Conservation (phyloP, 2,329 filamentous ascomycete species). For the Aspergillus sp. region DNA sequence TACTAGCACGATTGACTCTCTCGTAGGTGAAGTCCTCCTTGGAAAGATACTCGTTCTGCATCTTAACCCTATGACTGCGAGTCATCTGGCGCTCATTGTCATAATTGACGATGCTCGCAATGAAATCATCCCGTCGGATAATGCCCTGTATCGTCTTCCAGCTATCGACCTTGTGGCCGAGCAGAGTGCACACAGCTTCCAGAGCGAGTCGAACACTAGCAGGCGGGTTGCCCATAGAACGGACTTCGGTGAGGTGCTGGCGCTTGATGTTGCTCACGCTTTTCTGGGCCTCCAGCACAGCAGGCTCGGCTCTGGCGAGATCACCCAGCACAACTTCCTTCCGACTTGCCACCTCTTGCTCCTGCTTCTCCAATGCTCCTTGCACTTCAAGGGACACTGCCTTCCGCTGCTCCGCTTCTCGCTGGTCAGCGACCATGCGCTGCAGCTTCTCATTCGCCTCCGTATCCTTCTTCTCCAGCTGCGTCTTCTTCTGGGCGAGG, state of each 20-base stretch:
- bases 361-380: slow-evolving; percentile 75
- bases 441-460: slow-evolving; percentile 97
- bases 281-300: slow-evolving; percentile 83
- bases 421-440: slow-evolving; percentile 92
- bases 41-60: slow-evolving; percentile 84
- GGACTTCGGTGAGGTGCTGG: slow-evolving; percentile 92
- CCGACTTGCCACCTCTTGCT: slow-evolving; percentile 73
- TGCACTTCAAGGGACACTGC: slow-evolving; percentile 82
- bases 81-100: slow-evolving; percentile 97
- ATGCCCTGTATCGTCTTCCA: slow-evolving; percentile 90
- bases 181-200: slow-evolving; percentile 89
- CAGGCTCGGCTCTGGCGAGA: slow-evolving; percentile 82
- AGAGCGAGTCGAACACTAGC: slow-evolving; percentile 82
- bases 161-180: slow-evolving; percentile 79
- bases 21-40: slow-evolving; percentile 96
- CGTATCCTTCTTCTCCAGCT: slow-evolving; percentile 84
- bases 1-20: slow-evolving; percentile 89
- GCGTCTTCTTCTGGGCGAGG: slow-evolving; percentile 85
- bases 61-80: slow-evolving; percentile 66
- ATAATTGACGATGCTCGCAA: slow-evolving; percentile 93
- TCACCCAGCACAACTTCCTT: slow-evolving; percentile 79
- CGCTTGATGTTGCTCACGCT: slow-evolving; percentile 98
- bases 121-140: slow-evolving; percentile 89
- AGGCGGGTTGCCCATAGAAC: slow-evolving; percentile 91
- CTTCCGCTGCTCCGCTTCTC: slow-evolving; percentile 86